These are phyloP conservation scores for Leccinellum luteum DNA, from an alignment of 768 basidiomycete species.

Conservation along the genomic window DNA sequence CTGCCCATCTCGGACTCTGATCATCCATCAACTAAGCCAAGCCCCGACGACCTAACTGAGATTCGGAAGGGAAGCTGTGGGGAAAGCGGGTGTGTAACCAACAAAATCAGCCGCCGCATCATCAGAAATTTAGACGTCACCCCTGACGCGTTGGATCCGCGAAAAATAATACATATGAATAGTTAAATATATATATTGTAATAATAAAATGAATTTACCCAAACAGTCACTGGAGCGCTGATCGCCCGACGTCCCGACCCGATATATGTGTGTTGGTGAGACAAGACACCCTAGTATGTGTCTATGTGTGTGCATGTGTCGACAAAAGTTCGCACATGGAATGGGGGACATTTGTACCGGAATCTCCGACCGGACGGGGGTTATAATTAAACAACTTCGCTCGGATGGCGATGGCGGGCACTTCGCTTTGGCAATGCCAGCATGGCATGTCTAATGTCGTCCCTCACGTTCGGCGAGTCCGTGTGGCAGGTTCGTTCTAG, in stretches of 20 bases:
- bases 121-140: conserved; percentile 1
- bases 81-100: conserved; percentile 14
- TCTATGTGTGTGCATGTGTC: too few species aligned
- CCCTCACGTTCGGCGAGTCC: not conserved
- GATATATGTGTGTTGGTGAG: conserved; percentile 12
- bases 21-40: not conserved
- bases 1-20: conserved; percentile 28
- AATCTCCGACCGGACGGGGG: not conserved
- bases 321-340: not conserved
- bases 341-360: not conserved
- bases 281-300: not conserved
- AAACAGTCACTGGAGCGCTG: conserved; percentile 5
- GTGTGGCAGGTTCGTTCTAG: not conserved
- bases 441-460: not conserved
- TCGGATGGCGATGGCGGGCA: not conserved
- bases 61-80: conserved; percentile 10
- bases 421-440: not conserved
- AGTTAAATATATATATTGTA: not conserved
- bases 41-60: not conserved
- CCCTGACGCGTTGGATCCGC: not conserved
- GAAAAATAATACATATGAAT: not conserved
- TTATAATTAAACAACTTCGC: not conserved
- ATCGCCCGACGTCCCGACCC: conserved; percentile 18
- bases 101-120: not conserved
- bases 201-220: not conserved